These are phyloP conservation scores for Albugo laibachii DNA, from an alignment of 352 stramenopile species.

Conservation along the genomic window DNA sequence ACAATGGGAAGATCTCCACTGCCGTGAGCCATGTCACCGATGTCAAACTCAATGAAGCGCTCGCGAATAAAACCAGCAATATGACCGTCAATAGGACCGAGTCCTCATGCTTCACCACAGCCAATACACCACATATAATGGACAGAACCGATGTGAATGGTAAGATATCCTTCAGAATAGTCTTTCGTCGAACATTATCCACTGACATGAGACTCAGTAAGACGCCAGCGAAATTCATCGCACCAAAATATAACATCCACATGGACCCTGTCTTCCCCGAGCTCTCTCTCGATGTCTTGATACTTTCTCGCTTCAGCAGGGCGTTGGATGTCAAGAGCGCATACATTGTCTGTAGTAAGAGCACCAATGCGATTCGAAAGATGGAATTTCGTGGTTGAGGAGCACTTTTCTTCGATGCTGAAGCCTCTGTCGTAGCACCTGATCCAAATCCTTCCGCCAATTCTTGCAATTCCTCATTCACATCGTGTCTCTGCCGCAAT, in stretches of 20 bases:
- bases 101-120: slow-evolving; percentile 15
- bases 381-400: slow-evolving; percentile 16
- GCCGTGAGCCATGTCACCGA: slow-evolving; percentile 51
- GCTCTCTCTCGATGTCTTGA: slow-evolving; percentile 5
- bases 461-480: slow-evolving; percentile 30
- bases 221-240: slow-evolving; percentile 29
- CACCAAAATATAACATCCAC: slow-evolving; percentile 16
- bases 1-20: slow-evolving; percentile 73
- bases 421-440: background rate
- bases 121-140: slow-evolving; percentile 7
- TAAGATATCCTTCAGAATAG: slow-evolving; percentile 75
- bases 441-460: slow-evolving; percentile 11
- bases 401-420: slow-evolving; percentile 7
- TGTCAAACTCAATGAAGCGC: slow-evolving; percentile 40
- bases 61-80: slow-evolving; percentile 42
- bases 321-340: slow-evolving; percentile 46
- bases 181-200: slow-evolving; percentile 74
- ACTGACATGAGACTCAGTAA: slow-evolving; percentile 60
- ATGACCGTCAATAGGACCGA: slow-evolving; percentile 15
- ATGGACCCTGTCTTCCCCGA: background rate
- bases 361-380: slow-evolving; percentile 44
- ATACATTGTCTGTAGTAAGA: slow-evolving; percentile 33
- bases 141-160: slow-evolving; percentile 37
- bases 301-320: slow-evolving; percentile 23
- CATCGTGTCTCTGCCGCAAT: slow-evolving; percentile 41